Evolutionary conservation across 1,284 basidiomycete genomes (phyloP).

Genomic region (Coniophora puteana): DNA sequence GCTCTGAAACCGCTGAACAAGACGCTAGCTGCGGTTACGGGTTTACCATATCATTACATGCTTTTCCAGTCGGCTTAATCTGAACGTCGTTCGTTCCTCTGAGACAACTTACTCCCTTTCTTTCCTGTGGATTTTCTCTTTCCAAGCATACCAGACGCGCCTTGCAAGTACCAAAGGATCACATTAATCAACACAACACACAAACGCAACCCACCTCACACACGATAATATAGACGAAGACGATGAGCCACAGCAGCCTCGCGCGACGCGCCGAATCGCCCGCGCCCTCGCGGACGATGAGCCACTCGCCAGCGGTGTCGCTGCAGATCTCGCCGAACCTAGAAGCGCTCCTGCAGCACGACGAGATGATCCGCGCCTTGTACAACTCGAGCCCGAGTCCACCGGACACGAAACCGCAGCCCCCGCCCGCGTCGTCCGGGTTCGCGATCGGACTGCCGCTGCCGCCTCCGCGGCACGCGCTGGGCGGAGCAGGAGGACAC

Average conservation of each 20-base stretch:
- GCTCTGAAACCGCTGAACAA: no score
- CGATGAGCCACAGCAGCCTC: no score
- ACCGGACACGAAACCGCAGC: conserved; percentile 1
- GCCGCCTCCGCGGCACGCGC: conserved; percentile 22
- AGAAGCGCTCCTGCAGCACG: conserved; percentile 57
- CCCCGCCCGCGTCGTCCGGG: conserved; percentile 8
- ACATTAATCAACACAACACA: neutral
- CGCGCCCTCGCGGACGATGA: no score
- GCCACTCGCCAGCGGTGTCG: conserved; percentile 13
- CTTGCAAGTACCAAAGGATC: neutral
- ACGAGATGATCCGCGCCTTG: conserved; percentile 37
- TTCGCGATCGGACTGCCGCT: conserved; percentile 25
- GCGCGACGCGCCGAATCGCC: no score
- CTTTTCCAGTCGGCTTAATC: conserved; percentile 1
- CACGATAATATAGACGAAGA: no score
- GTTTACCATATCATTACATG: conserved; percentile 10
- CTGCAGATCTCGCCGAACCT: conserved; percentile 58
- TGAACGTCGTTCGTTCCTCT: conserved; percentile 2
- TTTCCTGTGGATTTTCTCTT: neutral
- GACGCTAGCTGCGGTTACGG: no score
- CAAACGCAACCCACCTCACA: neutral
- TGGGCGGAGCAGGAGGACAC: conserved; percentile 9
- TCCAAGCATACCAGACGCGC: neutral
- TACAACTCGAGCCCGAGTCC: conserved; percentile 20
- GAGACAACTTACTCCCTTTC: neutral